Conservation (phyloP, 805 yeast species). For the Suhomyces sp. region DNA sequence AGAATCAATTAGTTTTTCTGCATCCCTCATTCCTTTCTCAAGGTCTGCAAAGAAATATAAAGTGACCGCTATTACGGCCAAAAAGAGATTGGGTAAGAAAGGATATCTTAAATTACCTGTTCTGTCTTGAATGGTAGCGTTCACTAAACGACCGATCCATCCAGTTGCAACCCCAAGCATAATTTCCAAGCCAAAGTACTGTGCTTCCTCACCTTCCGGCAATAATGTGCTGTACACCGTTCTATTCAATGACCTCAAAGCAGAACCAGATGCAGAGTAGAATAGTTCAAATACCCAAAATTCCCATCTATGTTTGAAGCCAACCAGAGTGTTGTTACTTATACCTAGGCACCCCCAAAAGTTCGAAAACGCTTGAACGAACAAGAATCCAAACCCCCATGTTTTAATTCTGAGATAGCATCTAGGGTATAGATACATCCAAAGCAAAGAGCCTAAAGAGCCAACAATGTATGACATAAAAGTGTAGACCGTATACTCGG, state of each 20-base stretch:
- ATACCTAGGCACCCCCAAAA: constrained; percentile 42
- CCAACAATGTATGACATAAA: constrained; percentile 36
- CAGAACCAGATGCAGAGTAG: constrained; percentile 32
- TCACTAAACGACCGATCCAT: constrained; percentile 39
- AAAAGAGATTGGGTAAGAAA: constrained; percentile 32
- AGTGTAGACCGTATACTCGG: constrained; percentile 38
- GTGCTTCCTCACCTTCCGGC: constrained; percentile 43
- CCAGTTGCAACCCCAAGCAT: constrained; percentile 41
- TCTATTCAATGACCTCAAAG: constrained; percentile 36
- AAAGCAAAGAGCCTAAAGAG: constrained; percentile 30
- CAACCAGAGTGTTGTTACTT: constrained; percentile 21
- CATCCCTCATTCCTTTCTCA: constrained; percentile 30
- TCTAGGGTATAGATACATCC: constrained; percentile 36
- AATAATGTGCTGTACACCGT: constrained; percentile 34
- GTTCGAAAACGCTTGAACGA: constrained; percentile 29
- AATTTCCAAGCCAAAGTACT: constrained; percentile 40
- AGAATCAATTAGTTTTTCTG: constrained; percentile 10
- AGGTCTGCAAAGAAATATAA: constrained; percentile 26
- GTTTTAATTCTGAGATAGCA: constrained; percentile 22
- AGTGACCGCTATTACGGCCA: constrained; percentile 23
- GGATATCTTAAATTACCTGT: constrained; percentile 37
- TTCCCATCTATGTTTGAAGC: constrained; percentile 42
- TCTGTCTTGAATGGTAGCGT: constrained; percentile 39
- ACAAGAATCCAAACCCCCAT: constrained; percentile 35
- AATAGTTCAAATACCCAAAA: constrained; percentile 41